Evolutionary conservation across 306 rosid genomes (phyloP).

Genomic region (Arachis stenosperma): DNA sequence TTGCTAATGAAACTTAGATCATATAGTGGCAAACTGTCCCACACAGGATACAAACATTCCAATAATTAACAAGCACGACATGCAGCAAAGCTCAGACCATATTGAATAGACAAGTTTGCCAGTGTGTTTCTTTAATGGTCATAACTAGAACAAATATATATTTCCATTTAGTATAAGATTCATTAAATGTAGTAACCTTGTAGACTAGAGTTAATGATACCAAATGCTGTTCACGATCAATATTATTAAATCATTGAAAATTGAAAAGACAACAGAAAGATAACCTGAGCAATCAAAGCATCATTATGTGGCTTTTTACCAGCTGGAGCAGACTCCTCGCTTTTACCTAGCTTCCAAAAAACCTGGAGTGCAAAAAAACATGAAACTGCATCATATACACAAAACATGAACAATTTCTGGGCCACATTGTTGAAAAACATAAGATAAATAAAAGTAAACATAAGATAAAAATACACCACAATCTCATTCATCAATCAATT

Average conservation of each 20-base stretch:
- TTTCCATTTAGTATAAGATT: constrained; percentile 11
- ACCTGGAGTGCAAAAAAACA: constrained; percentile 53
- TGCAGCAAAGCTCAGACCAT: not conserved
- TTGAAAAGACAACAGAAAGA: constrained; percentile 28
- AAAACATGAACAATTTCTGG: not conserved
- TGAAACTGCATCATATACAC: not conserved
- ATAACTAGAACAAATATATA: constrained; percentile 10
- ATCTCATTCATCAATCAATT: not conserved
- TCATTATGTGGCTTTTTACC: constrained; percentile 68
- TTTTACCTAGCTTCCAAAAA: constrained; percentile 57
- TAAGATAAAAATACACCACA: not conserved
- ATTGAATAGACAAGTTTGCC: not conserved
- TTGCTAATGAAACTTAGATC: not conserved
- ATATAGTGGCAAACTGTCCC: not conserved
- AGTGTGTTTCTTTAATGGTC: not conserved
- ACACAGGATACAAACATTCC: not conserved
- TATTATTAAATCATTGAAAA: not conserved
- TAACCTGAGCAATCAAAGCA: constrained; percentile 85
- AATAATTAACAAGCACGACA: not conserved
- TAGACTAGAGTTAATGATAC: constrained; percentile 5
- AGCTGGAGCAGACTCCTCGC: constrained; percentile 56
- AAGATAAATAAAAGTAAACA: not conserved
- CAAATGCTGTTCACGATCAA: not conserved
- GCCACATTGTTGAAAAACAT: not conserved
- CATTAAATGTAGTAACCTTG: not conserved